Base-by-base conservation (phyloP, 140 eudicot species). In the Erigeron philadelphicus region DNA sequence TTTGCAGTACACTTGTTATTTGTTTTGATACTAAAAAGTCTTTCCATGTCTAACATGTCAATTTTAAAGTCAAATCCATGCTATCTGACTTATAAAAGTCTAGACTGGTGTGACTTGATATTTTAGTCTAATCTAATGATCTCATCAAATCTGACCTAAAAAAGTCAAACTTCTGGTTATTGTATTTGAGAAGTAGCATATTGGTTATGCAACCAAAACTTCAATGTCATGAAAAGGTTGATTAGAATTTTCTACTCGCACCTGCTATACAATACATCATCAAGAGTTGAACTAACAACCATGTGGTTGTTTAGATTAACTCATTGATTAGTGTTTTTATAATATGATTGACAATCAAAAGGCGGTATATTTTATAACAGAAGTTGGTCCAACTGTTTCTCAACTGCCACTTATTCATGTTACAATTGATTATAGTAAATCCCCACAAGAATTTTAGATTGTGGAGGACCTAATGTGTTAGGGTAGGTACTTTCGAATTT, bases 361-460 rank as follows among this genome's bases (percentile, higher is more conserved):
- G 71, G 59, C 40, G 31, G 35, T 64, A 10, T 66, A 48, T 59
- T 57, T 66, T 55, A 25, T 46, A 66, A 47, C 38, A 67, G 52
- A 58, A 72, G 72, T 77, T 77, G 45, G 81, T 65, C 77, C 81
- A 77, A 77, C 79, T 75, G 61, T 67, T 75, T 67, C 68, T 75
- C 74, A 67, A 75, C 81, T 77, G 73, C 77, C 18, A 77, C 65
- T 65, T 59, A 72, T 72, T 72, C 71, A 57, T 77, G 70, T 15
- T 46, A 25, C 71, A 72, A 63, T 52, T 77, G 73, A 48, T 75
- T 75, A 38, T 45, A n/a, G n/a, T n/a, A 21, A 21, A 21, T 31
- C 64, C 52, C 49, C 49, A 1, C 15, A 71, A 65, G 78, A 77
- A 65, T 71, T 42, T 70, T 44, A 72, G 81, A 77, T 63, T 71